These are phyloP conservation scores for Colletotrichum echinochloae DNA, from an alignment of 2,329 filamentous ascomycete species.

Conservation along the genomic window DNA sequence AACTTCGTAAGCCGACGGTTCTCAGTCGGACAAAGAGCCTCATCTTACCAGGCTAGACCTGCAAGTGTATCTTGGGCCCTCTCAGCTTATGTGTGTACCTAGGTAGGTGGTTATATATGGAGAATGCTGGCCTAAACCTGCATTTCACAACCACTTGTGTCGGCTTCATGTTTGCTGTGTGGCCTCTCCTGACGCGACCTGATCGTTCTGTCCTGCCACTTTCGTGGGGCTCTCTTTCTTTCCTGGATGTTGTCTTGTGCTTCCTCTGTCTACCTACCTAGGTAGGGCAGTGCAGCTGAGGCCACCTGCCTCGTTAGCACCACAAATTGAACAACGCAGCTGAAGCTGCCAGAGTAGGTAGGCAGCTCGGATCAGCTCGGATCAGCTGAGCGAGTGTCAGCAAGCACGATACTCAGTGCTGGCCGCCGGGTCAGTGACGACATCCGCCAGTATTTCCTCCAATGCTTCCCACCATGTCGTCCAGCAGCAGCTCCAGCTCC, in stretches of 20 bases:
- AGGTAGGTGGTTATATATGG: not conserved
- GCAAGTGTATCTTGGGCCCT: not conserved
- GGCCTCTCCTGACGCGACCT: not conserved
- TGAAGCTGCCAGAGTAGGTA: not conserved
- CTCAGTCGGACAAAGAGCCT: constrained; percentile 11
- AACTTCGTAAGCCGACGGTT: constrained; percentile 2
- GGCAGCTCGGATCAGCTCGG: not conserved
- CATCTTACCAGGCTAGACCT: not conserved
- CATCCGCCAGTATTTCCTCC: too few species aligned
- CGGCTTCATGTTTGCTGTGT: not conserved
- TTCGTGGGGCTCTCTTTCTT: not conserved
- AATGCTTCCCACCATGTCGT: constrained; percentile 17
- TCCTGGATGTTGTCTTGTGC: not conserved
- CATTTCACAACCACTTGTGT: not conserved
- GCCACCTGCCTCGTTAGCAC: not conserved
- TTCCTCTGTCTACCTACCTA: not conserved
- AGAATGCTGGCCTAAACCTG: too few species aligned
- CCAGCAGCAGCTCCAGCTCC: constrained; percentile 19
- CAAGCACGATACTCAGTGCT: not conserved
- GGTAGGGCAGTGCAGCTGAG: not conserved
- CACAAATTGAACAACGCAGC: not conserved
- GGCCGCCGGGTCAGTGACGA: not conserved
- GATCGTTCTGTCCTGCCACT: not conserved
- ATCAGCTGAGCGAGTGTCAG: not conserved
- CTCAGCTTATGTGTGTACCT: not conserved